Percentiles rank a stretch among this genome's conserved stretches.
phyloP scores from a whole-genome alignment of 768 basidiomycete species.

The Chiua virens region DNA sequence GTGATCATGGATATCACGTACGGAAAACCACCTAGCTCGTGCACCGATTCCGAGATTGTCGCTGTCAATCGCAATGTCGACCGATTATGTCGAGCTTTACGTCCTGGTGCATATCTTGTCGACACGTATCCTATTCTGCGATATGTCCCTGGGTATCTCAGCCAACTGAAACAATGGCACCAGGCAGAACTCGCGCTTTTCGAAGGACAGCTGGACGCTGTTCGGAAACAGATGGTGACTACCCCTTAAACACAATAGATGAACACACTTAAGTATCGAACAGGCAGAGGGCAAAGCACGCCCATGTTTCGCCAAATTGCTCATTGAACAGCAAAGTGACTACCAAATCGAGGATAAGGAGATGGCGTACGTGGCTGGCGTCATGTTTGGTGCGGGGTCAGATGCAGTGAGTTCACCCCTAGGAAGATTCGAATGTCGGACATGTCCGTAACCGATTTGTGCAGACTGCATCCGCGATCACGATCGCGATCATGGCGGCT shows the following conservation, averaged over 20 bases:
- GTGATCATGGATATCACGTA: slow-evolving; percentile 40
- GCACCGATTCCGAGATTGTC: slow-evolving; percentile 35
- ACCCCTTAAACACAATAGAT: background rate
- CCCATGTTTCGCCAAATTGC: slow-evolving; percentile 36
- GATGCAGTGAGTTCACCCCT: slow-evolving; percentile 34
- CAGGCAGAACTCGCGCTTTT: slow-evolving; percentile 37
- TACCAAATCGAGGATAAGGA: slow-evolving; percentile 34
- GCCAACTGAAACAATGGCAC: slow-evolving; percentile 54
- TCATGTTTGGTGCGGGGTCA: slow-evolving; percentile 43
- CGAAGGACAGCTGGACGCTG: slow-evolving; percentile 27
- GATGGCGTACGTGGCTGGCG: slow-evolving; percentile 39
- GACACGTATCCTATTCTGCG: slow-evolving; percentile 23
- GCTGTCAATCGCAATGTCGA: slow-evolving; percentile 25
- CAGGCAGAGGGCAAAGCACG: slow-evolving; percentile 25
- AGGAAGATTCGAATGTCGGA: background rate
- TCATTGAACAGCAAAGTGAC: slow-evolving; percentile 36
- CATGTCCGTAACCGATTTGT: too few species aligned
- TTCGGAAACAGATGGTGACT: slow-evolving; percentile 30
- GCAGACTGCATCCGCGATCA: slow-evolving; percentile 49
- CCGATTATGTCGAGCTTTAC: slow-evolving; percentile 28
- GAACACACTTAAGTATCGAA: background rate
- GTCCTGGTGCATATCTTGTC: slow-evolving; percentile 25
- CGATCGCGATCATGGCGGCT: slow-evolving; percentile 54
- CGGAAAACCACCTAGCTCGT: slow-evolving; percentile 39
- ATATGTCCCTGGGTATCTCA: slow-evolving; percentile 38